These are phyloP conservation scores for Eragrostis tef DNA, from an alignment of 202 grass and related monocot species.

Conservation along the genomic window DNA sequence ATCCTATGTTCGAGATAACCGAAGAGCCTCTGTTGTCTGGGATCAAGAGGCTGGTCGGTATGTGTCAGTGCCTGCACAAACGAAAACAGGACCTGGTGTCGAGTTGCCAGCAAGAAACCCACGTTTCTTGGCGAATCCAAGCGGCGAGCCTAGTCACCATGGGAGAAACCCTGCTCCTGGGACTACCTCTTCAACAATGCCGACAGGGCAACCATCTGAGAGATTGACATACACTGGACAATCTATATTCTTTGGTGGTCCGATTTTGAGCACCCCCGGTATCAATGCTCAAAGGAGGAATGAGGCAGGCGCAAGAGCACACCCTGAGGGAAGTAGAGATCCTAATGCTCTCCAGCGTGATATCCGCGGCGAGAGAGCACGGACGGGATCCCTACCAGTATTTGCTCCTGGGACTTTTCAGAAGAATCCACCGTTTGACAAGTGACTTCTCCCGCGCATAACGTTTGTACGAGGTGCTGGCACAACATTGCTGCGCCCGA, in stretches of 20 bases:
- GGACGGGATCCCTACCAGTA: conserved; percentile 69
- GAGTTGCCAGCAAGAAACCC: conserved; percentile 47
- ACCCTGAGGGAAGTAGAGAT: conserved; percentile 59
- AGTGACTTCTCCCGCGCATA: conserved; percentile 52
- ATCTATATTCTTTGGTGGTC: conserved; percentile 94
- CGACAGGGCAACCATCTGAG: conserved; percentile 55
- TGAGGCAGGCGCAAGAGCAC: conserved; percentile 48
- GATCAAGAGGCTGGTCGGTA: conserved; percentile 98
- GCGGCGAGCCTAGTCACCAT: conserved; percentile 51
- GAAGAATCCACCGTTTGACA: conserved; percentile 59
- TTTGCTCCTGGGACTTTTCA: conserved; percentile 72
- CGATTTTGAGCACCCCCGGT: conserved; percentile 63
- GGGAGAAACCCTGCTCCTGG: conserved; percentile 47
- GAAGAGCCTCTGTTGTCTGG: conserved; percentile 84
- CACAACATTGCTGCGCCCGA: neutral
- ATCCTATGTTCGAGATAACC: conserved; percentile 69
- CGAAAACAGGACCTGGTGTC: conserved; percentile 48
- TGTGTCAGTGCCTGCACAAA: conserved; percentile 61
- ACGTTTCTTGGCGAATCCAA: conserved; percentile 60
- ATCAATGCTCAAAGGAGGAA: conserved; percentile 38
- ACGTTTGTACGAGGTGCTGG: conserved; percentile 21
- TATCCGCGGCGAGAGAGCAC: conserved; percentile 50
- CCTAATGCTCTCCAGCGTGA: conserved; percentile 54
- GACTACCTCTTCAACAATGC: conserved; percentile 50
- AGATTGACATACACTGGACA: conserved; percentile 75